These are phyloP conservation scores for Globomyces pollinis-pini DNA, from an alignment of 192 early-diverging fungal species.

Conservation along the genomic window DNA sequence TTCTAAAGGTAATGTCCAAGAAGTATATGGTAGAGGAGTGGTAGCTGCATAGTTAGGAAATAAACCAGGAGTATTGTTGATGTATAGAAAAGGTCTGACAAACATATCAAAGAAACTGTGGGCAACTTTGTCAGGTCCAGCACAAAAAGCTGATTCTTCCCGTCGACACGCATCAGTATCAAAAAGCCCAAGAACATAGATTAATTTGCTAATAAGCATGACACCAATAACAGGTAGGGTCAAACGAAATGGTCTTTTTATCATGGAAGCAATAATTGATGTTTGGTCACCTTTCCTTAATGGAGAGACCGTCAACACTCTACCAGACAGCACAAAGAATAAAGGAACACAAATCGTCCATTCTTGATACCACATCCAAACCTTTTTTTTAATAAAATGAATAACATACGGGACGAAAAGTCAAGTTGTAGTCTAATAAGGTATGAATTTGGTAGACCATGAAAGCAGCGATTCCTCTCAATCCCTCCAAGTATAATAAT, in stretches of 20 bases:
- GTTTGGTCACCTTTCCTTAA: not conserved
- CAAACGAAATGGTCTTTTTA: not conserved
- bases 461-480: not conserved
- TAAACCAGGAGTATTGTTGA: too few species aligned
- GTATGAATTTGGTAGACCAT: not conserved
- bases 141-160: not conserved
- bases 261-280: not conserved
- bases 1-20: too few species aligned
- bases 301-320: not conserved
- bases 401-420: not conserved
- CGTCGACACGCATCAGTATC: too few species aligned
- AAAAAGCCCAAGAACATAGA: too few species aligned
- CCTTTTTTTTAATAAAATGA: not conserved
- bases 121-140: not conserved
- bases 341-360: not conserved
- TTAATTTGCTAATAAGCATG: too few species aligned
- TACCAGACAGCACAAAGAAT: conserved; percentile 1
- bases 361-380: not conserved
- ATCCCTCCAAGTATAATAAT: not conserved
- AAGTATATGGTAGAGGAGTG: too few species aligned
- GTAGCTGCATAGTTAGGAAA: too few species aligned
- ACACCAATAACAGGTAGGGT: not conserved
- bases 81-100: too few species aligned
- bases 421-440: not conserved
- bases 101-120: too few species aligned